Percentiles rank a stretch among this genome's conserved stretches.
Evolutionary conservation across 441 rosid species (phyloP).

Genomic region (Pelargonium fulgidum): DNA sequence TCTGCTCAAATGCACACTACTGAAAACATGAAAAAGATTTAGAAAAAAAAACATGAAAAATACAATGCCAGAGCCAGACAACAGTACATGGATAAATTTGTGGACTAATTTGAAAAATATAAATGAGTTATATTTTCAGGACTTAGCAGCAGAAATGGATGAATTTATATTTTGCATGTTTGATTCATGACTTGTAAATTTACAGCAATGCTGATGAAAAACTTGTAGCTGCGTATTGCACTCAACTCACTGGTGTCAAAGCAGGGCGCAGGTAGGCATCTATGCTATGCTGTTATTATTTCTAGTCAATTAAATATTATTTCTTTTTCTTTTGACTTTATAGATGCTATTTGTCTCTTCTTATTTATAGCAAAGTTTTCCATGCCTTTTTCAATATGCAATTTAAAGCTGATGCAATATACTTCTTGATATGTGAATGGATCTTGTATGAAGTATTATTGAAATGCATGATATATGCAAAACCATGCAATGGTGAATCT

Average conservation of each 20-base stretch:
- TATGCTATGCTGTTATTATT: conserved; percentile 1
- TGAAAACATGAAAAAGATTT: background rate
- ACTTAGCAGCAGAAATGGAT: conserved; percentile 10
- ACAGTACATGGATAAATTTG: background rate
- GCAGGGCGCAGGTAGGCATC: conserved; percentile 48
- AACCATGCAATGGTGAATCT: conserved; percentile 3
- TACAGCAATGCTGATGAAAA: conserved; percentile 89
- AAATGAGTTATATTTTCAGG: background rate
- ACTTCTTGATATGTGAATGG: background rate
- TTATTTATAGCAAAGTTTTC: background rate
- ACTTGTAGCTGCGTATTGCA: conserved; percentile 87
- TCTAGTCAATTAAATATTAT: conserved; percentile 4
- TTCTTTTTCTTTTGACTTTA: background rate
- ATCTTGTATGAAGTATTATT: background rate
- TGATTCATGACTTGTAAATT: conserved; percentile 10
- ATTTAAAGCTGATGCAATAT: background rate
- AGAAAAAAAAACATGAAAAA: background rate
- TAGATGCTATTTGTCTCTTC: too few species aligned
- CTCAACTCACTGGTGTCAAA: conserved; percentile 47
- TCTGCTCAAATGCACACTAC: background rate
- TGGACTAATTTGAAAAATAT: background rate
- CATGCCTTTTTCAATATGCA: background rate
- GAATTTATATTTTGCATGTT: conserved; percentile 8
- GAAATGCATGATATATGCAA: background rate
- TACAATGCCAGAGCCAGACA: background rate